Percentiles rank a stretch among this genome's conserved stretches.
These are phyloP conservation scores for Marasmius oreades DNA, from an alignment of 1,284 basidiomycete genomes.

Conservation along the genomic window DNA sequence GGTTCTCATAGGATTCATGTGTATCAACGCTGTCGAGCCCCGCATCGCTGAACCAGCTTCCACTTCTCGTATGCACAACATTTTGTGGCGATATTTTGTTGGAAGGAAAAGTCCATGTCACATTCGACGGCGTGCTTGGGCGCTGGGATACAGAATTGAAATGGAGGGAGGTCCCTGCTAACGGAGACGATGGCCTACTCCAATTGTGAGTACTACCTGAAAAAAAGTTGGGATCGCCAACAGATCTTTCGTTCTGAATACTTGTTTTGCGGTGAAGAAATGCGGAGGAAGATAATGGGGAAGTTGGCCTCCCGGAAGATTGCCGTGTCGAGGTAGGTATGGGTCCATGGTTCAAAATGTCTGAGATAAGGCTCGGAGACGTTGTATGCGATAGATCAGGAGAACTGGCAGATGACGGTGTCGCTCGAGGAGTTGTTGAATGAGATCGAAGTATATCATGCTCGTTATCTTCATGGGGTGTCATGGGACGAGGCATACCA, in stretches of 20 bases:
- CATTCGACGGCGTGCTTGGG: slow-evolving; percentile 69
- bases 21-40: slow-evolving; percentile 32
- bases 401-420: slow-evolving; percentile 33
- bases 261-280: slow-evolving; percentile 56
- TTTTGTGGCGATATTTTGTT: slow-evolving; percentile 28
- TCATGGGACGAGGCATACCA: slow-evolving; percentile 84
- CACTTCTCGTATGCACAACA: slow-evolving; percentile 51
- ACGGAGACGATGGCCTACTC: slow-evolving; percentile 64
- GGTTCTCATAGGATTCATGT: slow-evolving; percentile 33
- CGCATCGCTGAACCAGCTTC: slow-evolving; percentile 51
- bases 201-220: slow-evolving; percentile 41
- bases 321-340: slow-evolving; percentile 47
- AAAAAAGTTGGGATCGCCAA: background rate
- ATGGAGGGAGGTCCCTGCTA: slow-evolving; percentile 57
- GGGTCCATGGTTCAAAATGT: slow-evolving; percentile 18
- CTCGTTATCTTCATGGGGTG: slow-evolving; percentile 64
- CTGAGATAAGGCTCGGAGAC: slow-evolving; percentile 32
- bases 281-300: slow-evolving; percentile 37
- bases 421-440: slow-evolving; percentile 76
- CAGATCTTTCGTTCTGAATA: background rate
- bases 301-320: slow-evolving; percentile 39
- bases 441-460: slow-evolving; percentile 69
- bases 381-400: slow-evolving; percentile 23
- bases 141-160: slow-evolving; percentile 44
- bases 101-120: slow-evolving; percentile 51